Percentiles rank a stretch among this genome's conserved stretches.
Conservation (phyloP, 2,329 filamentous ascomycete species). For the Diplodia sapinea region DNA sequence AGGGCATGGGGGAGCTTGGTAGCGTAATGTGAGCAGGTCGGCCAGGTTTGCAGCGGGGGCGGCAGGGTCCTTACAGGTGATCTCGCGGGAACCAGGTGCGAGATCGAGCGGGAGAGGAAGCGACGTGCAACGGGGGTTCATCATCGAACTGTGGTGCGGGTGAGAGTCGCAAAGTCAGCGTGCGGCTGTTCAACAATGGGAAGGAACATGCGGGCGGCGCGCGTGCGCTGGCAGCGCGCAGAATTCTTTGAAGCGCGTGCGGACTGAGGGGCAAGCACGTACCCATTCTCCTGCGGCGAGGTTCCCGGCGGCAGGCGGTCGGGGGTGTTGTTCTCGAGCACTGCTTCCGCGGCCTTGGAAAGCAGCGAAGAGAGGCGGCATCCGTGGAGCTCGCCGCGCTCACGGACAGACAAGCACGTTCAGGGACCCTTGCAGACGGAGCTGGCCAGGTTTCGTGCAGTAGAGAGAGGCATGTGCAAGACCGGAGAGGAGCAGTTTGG, state of each 20-base stretch:
- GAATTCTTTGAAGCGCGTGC: background rate
- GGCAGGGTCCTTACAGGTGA: background rate
- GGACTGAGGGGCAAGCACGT: background rate
- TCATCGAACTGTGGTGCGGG: conserved; percentile 7
- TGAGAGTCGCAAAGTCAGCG: conserved; percentile 3
- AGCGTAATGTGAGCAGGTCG: background rate
- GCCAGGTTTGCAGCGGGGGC: background rate
- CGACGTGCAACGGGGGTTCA: conserved; percentile 7
- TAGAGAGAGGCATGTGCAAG: background rate
- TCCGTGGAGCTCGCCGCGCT: conserved; percentile 14
- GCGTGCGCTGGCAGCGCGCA: background rate
- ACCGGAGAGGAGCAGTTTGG: background rate
- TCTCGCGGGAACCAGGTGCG: conserved; percentile 8
- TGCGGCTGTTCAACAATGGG: background rate
- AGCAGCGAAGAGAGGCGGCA: background rate
- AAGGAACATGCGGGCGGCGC: background rate
- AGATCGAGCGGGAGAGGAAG: background rate
- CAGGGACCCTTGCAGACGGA: background rate
- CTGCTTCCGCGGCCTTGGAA: background rate
- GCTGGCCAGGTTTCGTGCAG: background rate
- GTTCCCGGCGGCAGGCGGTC: background rate
- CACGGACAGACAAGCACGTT: conserved; percentile 6
- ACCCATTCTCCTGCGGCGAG: background rate
- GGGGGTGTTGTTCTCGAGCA: background rate
- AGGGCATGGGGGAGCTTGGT: conserved; percentile 3